A percentile compares a stretch with the other conserved stretches of the same genome.
Evolutionary conservation across 768 basidiomycete genomes (phyloP).

Genomic region (Omphalotus guepiniiformis): DNA sequence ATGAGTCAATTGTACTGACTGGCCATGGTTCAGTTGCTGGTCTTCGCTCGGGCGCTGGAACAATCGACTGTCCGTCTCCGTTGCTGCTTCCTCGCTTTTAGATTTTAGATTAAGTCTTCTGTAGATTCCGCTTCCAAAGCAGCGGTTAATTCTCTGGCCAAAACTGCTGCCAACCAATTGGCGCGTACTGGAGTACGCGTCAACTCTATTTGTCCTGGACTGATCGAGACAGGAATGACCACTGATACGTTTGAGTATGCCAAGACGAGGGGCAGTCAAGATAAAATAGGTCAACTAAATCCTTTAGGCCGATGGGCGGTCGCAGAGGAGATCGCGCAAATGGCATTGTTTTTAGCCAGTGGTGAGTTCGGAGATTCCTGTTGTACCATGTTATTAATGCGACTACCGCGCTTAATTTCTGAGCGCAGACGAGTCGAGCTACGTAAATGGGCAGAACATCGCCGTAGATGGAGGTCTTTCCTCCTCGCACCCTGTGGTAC

Average conservation of each 20-base stretch:
- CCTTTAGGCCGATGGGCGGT: conserved; percentile 81
- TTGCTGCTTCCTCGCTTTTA: conserved; percentile 9
- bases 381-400: background rate
- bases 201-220: conserved; percentile 85
- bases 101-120: conserved; percentile 15
- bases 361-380: conserved; percentile 43
- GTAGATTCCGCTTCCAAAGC: conserved; percentile 91
- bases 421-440: conserved; percentile 75
- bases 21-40: conserved; percentile 60
- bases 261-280: conserved; percentile 63
- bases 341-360: conserved; percentile 81
- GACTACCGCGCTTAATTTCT: conserved; percentile 10
- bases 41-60: conserved; percentile 75
- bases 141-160: conserved; percentile 86
- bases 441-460: conserved; percentile 86
- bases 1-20: background rate
- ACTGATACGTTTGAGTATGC: conserved; percentile 71
- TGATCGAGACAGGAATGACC: conserved; percentile 96
- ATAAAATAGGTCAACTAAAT: conserved; percentile 82
- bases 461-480: conserved; percentile 87
- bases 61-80: conserved; percentile 65
- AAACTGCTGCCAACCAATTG: conserved; percentile 77
- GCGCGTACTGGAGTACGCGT: conserved; percentile 81
- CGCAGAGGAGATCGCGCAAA: conserved; percentile 83
- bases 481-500: conserved; percentile 72